A percentile compares a stretch with the other conserved stretches of the same genome.
These are phyloP conservation scores for Penicillium glabrum DNA, from an alignment of 2,329 filamentous ascomycete species.

Conservation along the genomic window DNA sequence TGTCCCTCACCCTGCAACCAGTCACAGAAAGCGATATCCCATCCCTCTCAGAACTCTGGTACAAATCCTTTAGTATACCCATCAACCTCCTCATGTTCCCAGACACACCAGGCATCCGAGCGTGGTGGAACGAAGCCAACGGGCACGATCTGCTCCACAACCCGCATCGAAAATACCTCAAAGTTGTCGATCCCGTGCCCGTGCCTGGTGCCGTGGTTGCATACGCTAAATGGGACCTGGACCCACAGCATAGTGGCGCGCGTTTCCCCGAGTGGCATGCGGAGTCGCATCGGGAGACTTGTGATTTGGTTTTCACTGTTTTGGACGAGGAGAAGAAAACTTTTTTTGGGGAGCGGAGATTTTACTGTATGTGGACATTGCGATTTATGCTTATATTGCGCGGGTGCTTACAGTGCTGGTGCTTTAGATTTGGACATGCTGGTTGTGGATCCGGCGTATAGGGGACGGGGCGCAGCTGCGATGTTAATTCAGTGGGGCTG, in stretches of 20 bases:
- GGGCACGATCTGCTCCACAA: slow-evolving; percentile 15
- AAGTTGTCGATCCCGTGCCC: slow-evolving; percentile 4
- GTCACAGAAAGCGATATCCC: slow-evolving; percentile 20
- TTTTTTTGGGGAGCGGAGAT: slow-evolving; percentile 15
- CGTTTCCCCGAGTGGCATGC: slow-evolving; percentile 27
- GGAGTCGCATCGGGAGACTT: slow-evolving; percentile 16
- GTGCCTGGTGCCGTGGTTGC: slow-evolving; percentile 15
- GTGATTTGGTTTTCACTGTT: slow-evolving; percentile 15
- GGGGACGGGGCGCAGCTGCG: slow-evolving; percentile 38
- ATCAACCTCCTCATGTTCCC: slow-evolving; percentile 23
- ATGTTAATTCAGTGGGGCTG: slow-evolving; percentile 38
- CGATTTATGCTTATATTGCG: neutral
- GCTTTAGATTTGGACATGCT: slow-evolving; percentile 13
- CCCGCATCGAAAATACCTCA: neutral
- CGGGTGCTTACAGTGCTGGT: neutral
- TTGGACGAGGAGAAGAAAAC: slow-evolving; percentile 14
- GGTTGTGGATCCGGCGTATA: slow-evolving; percentile 40
- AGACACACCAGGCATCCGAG: slow-evolving; percentile 23
- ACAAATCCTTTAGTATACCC: slow-evolving; percentile 20
- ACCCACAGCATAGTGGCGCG: slow-evolving; percentile 18
- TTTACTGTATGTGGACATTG: slow-evolving; percentile 22
- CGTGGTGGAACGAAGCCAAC: slow-evolving; percentile 25
- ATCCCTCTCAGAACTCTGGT: slow-evolving; percentile 22
- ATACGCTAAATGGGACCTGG: slow-evolving; percentile 28
- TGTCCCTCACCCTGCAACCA: neutral